phyloP scores from a whole-genome alignment of 2,329 filamentous ascomycete genomes.

The Herpotrichia juniperi region DNA sequence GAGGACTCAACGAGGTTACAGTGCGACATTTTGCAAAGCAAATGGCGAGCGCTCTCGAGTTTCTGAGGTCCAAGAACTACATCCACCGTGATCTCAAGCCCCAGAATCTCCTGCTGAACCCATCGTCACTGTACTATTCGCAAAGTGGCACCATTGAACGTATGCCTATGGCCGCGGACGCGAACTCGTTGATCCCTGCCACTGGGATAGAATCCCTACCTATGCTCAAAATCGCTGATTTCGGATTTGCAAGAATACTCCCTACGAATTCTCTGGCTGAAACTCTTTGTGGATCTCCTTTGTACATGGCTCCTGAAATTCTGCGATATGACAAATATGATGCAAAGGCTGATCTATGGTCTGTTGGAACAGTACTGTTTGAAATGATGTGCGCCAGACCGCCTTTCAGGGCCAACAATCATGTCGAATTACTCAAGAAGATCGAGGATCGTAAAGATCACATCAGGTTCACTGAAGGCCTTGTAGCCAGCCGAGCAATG shows the following conservation, averaged over 20 bases:
- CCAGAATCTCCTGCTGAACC: conserved; percentile 90
- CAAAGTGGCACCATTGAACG: conserved; percentile 53
- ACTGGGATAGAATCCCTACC: conserved; percentile 84
- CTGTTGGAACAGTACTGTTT: conserved; percentile 91
- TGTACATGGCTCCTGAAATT: conserved; percentile 99
- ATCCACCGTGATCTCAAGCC: conserved; percentile 98
- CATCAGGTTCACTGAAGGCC: conserved; percentile 80
- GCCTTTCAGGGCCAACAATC: conserved; percentile 90
- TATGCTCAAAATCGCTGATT: conserved; percentile 97
- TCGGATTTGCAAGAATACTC: conserved; percentile 94
- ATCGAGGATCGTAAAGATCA: conserved; percentile 88
- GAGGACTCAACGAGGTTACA: conserved; percentile 95
- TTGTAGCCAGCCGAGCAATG: conserved; percentile 73
- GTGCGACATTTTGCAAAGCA: conserved; percentile 96
- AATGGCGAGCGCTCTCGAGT: conserved; percentile 87
- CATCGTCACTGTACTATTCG: conserved; percentile 74
- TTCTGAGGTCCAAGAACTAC: conserved; percentile 81
- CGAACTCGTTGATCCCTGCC: conserved; percentile 79
- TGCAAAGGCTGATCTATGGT: conserved; percentile 96
- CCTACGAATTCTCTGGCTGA: conserved; percentile 92
- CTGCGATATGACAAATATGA: conserved; percentile 97
- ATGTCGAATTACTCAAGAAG: conserved; percentile 89
- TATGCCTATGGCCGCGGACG: conserved; percentile 77
- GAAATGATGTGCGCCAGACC: conserved; percentile 93
- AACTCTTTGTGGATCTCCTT: conserved; percentile 91